Evolutionary conservation across 208 protist species (phyloP).

Genomic region (Crithidia acanthocephali): DNA sequence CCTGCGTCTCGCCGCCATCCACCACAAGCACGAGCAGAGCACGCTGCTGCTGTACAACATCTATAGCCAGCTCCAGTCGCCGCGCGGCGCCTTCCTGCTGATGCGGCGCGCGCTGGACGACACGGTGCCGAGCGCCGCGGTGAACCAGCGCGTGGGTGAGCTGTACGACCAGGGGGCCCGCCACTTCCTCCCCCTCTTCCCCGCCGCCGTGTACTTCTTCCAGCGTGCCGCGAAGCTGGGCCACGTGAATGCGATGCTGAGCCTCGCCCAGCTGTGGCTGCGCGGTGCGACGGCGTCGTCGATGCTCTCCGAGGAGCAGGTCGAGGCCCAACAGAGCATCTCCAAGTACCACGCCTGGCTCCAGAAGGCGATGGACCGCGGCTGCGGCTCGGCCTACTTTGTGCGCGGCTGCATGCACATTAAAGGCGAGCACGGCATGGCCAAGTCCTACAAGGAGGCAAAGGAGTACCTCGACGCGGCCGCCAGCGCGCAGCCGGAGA

Average conservation of each 20-base stretch:
- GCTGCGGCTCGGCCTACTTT: conserved; percentile 88
- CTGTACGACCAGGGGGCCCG: conserved; percentile 85
- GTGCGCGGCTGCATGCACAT: conserved; percentile 87
- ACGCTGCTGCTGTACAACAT: conserved; percentile 81
- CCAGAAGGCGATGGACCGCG: conserved; percentile 81
- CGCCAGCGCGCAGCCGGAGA: conserved; percentile 57
- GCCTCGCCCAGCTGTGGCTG: conserved; percentile 83
- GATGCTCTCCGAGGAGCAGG: conserved; percentile 74
- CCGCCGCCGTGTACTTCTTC: conserved; percentile 88
- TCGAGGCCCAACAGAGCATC: conserved; percentile 64
- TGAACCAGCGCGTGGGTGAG: conserved; percentile 83
- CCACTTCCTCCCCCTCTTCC: conserved; percentile 88
- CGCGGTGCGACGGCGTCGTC: conserved; percentile 71
- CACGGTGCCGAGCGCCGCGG: conserved; percentile 52
- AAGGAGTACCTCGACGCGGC: conserved; percentile 82
- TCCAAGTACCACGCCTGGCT: conserved; percentile 87
- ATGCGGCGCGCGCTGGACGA: conserved; percentile 82
- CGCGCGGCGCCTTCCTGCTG: conserved; percentile 72
- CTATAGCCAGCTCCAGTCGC: conserved; percentile 77
- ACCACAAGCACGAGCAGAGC: conserved; percentile 87
- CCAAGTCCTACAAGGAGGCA: conserved; percentile 70
- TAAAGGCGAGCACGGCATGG: conserved; percentile 80
- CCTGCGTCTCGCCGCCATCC: conserved; percentile 87
- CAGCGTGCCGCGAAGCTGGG: conserved; percentile 86
- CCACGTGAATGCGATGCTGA: conserved; percentile 84